Percentiles rank a stretch among this genome's conserved stretches.
phyloP scores from a whole-genome alignment of 768 basidiomycete species.

The Stropharia rugosoannulata region DNA sequence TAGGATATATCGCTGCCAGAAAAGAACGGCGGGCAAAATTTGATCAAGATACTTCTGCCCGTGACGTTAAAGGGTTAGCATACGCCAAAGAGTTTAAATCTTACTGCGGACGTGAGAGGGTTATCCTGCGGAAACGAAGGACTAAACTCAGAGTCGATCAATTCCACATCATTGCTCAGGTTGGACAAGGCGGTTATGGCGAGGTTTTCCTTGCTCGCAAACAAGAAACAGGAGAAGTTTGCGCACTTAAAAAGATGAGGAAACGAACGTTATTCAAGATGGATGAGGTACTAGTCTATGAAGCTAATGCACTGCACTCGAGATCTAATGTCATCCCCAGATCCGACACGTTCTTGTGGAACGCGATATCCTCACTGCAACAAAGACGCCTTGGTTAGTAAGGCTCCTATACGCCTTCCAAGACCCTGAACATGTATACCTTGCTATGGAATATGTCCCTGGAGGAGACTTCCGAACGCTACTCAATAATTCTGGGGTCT shows the following conservation, averaged over 20 bases:
- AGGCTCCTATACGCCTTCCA: conserved; percentile 95
- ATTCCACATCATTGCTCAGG: conserved; percentile 98
- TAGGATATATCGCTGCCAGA: conserved; percentile 85
- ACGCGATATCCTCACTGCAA: conserved; percentile 95
- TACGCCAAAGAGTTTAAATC: conserved; percentile 84
- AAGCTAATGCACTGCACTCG: background rate
- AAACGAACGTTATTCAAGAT: conserved; percentile 95
- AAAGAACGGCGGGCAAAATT: conserved; percentile 84
- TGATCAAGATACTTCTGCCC: conserved; percentile 75
- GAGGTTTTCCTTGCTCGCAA: conserved; percentile 96
- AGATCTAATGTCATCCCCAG: conserved; percentile 34
- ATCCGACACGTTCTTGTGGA: conserved; percentile 98
- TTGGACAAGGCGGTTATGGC: conserved; percentile 98
- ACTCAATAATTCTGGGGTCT: conserved; percentile 94
- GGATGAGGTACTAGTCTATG: conserved; percentile 73
- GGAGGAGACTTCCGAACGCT: conserved; percentile 98
- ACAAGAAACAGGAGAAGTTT: conserved; percentile 93
- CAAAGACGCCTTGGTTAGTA: conserved; percentile 97
- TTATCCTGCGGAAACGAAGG: conserved; percentile 86
- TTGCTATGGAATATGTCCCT: conserved; percentile 99
- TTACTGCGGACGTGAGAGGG: conserved; percentile 92
- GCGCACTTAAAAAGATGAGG: conserved; percentile 96
- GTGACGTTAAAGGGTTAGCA: conserved; percentile 55
- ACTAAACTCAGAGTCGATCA: conserved; percentile 92
- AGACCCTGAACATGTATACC: conserved; percentile 86